phyloP scores from a whole-genome alignment of 2,329 filamentous ascomycete genomes.

The Alternaria longipes region DNA sequence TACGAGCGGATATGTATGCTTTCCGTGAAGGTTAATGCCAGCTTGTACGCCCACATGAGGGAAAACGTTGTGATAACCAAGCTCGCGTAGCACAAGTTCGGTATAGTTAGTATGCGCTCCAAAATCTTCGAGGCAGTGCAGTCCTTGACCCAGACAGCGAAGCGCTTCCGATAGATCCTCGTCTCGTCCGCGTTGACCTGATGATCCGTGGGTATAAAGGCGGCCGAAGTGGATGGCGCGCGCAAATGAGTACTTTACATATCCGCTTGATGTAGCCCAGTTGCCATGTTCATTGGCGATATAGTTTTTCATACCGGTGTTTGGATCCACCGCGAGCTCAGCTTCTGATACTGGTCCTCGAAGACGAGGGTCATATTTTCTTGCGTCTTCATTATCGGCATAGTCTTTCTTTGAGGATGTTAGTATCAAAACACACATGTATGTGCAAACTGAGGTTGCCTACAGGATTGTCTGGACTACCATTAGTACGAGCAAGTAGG shows the following conservation, averaged over 20 bases:
- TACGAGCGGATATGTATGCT: constrained; percentile 61
- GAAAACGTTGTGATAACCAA: constrained; percentile 63
- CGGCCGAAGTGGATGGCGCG: constrained; percentile 60
- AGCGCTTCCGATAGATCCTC: constrained; percentile 60
- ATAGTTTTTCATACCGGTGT: constrained; percentile 93
- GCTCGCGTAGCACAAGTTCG: constrained; percentile 61
- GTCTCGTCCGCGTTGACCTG: constrained; percentile 53
- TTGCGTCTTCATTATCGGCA: constrained; percentile 78
- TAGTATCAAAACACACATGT: constrained; percentile 2
- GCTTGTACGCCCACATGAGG: constrained; percentile 60
- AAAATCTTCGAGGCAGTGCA: constrained; percentile 65
- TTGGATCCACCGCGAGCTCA: constrained; percentile 57
- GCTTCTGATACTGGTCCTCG: constrained; percentile 73
- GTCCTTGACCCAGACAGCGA: constrained; percentile 61
- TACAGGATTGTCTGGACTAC: constrained; percentile 39
- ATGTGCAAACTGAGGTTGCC: background rate
- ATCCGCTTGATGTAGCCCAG: constrained; percentile 91
- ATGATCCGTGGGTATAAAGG: constrained; percentile 56
- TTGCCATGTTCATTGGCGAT: constrained; percentile 88
- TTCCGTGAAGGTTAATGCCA: constrained; percentile 57
- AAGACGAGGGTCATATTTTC: constrained; percentile 80
- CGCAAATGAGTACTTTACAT: constrained; percentile 66
- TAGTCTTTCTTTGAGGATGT: constrained; percentile 45
- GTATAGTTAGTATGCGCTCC: constrained; percentile 65
- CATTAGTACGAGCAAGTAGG: constrained; percentile 3